A percentile compares a stretch with the other conserved stretches of the same genome.
Conservation (phyloP, 2,329 filamentous ascomycete genomes). For the Colletotrichum tofieldiae region DNA sequence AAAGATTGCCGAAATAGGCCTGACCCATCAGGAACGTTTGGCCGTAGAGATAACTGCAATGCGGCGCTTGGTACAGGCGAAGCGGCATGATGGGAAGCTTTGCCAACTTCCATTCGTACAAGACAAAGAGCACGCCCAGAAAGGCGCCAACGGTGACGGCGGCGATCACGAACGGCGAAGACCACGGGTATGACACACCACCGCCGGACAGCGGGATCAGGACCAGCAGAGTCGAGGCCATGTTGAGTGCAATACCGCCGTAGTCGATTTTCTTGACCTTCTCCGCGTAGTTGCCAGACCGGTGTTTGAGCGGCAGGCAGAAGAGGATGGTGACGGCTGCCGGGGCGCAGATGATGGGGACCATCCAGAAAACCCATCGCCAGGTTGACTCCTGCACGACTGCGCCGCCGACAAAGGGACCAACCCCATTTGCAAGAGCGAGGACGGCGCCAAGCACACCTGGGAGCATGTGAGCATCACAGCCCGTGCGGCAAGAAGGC, state of each 20-base stretch:
- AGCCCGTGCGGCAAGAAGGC: constrained; percentile 21
- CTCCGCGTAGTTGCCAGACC: constrained; percentile 46
- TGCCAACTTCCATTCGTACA: constrained; percentile 50
- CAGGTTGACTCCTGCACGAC: constrained; percentile 50
- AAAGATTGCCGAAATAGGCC: constrained; percentile 51
- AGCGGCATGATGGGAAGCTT: constrained; percentile 50
- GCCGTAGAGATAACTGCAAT: constrained; percentile 44
- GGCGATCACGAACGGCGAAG: constrained; percentile 47
- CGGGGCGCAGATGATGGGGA: constrained; percentile 46
- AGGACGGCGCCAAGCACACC: constrained; percentile 49
- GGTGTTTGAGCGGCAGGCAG: constrained; percentile 48
- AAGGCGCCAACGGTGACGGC: constrained; percentile 45
- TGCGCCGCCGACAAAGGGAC: constrained; percentile 52
- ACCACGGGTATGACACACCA: constrained; percentile 49
- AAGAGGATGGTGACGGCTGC: constrained; percentile 47
- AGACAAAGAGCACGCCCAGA: constrained; percentile 46
- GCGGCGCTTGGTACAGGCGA: constrained; percentile 46
- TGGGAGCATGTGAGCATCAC: background rate
- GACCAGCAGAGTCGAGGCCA: constrained; percentile 47
- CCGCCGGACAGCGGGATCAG: constrained; percentile 50
- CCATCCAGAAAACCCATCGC: constrained; percentile 52
- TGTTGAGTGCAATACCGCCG: constrained; percentile 49
- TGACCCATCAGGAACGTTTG: constrained; percentile 50
- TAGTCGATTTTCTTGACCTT: constrained; percentile 50
- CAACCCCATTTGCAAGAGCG: constrained; percentile 56